Conservation (phyloP, 2,329 filamentous ascomycete genomes). For the Curvularia lunata region DNA sequence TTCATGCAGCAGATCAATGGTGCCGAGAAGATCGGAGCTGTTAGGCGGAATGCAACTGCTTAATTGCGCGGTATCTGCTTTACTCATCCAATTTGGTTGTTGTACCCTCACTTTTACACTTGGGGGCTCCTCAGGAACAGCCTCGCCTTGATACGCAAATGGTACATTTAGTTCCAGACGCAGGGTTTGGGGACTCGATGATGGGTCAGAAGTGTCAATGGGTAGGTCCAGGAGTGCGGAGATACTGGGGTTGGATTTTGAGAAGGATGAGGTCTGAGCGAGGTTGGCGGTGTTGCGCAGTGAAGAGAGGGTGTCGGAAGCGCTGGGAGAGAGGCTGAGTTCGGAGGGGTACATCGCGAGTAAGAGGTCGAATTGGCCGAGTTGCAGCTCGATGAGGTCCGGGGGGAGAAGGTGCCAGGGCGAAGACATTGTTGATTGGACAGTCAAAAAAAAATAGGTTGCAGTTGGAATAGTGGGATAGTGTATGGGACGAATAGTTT, state of each 20-base stretch:
- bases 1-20: conserved; percentile 32
- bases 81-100: conserved; percentile 35
- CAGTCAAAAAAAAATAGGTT: too few relatives aligned
- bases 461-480: too few relatives aligned
- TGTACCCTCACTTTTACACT: conserved; percentile 29
- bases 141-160: conserved; percentile 19
- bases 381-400: conserved; percentile 36
- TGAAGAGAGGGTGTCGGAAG: conserved; percentile 14
- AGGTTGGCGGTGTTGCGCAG: conserved; percentile 15
- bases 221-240: conserved; percentile 22
- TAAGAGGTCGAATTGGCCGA: conserved; percentile 39
- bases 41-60: conserved; percentile 12
- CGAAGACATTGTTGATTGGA: neutral
- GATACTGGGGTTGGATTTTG: conserved; percentile 15
- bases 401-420: conserved; percentile 30
- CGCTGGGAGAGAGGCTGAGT: conserved; percentile 17
- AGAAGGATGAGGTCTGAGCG: neutral
- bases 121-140: conserved; percentile 26
- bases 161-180: conserved; percentile 30
- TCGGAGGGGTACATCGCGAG: conserved; percentile 40
- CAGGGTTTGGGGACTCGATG: conserved; percentile 2
- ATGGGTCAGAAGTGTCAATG: conserved; percentile 4
- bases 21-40: conserved; percentile 28
- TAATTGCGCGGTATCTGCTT: conserved; percentile 27
- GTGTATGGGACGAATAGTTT: neutral